Evolutionary conservation across 345 rosid genomes (phyloP).

Genomic region (Geranium brycei): DNA sequence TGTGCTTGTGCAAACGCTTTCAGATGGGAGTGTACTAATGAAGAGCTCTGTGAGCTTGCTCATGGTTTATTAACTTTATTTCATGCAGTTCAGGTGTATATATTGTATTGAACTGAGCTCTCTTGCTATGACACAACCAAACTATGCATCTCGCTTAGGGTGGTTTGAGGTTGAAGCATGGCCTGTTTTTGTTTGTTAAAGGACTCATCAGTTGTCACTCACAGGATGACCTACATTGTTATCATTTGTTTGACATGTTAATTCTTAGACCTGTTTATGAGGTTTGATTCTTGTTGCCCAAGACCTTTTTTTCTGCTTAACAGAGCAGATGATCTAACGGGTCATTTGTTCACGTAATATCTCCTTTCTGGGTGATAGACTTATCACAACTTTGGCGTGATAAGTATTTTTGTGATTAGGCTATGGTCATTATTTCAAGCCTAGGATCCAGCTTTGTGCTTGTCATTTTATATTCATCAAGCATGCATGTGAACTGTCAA

Average conservation of each 20-base stretch:
- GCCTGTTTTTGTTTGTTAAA: constrained; percentile 1
- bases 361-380: too few species aligned
- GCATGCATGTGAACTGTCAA: background rate
- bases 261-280: constrained; percentile 2
- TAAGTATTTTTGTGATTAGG: background rate
- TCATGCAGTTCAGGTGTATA: constrained; percentile 10
- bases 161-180: background rate
- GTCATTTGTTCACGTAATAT: background rate
- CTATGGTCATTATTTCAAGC: background rate
- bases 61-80: constrained; percentile 4
- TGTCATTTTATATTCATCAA: background rate
- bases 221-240: background rate
- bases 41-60: too few species aligned
- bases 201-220: too few species aligned
- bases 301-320: constrained; percentile 13
- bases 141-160: background rate
- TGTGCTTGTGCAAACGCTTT: background rate
- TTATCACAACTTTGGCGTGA: background rate
- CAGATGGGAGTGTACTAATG: background rate
- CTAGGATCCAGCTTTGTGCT: background rate
- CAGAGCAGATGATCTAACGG: background rate
- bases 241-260: constrained; percentile 7
- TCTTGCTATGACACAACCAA: constrained; percentile 6
- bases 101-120: constrained; percentile 29
- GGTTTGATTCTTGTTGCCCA: constrained; percentile 8